These are phyloP conservation scores for Saraca asoca DNA, from an alignment of 331 rosid genomes.

Conservation along the genomic window DNA sequence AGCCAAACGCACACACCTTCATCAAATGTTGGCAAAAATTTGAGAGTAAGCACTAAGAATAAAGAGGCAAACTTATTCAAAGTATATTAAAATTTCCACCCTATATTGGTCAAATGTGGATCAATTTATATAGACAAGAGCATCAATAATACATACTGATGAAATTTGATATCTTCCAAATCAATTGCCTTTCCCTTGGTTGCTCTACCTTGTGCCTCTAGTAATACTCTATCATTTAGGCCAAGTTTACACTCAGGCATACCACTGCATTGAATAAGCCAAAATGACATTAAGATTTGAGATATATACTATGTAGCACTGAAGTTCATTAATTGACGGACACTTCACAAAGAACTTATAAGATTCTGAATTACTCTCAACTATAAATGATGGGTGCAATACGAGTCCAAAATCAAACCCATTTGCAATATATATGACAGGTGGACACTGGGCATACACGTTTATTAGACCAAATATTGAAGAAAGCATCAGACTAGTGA, in stretches of 20 bases:
- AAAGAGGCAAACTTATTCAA: constrained; percentile 23
- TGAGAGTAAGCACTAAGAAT: constrained; percentile 35
- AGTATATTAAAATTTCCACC: constrained; percentile 5
- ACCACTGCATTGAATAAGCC: constrained; percentile 67
- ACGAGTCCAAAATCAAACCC: neutral
- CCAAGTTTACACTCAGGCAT: constrained; percentile 99
- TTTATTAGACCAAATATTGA: constrained; percentile 24
- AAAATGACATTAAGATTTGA: constrained; percentile 9
- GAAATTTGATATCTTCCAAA: constrained; percentile 97
- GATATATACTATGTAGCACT: constrained; percentile 23
- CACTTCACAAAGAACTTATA: constrained; percentile 9
- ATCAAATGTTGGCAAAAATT: constrained; percentile 41
- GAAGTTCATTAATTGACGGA: constrained; percentile 14
- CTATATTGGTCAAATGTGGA: neutral
- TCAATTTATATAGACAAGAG: constrained; percentile 34
- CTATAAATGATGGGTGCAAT: constrained; percentile 18
- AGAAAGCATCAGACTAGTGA: constrained; percentile 1
- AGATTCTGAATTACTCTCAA: constrained; percentile 16
- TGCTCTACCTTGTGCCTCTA: constrained; percentile 96
- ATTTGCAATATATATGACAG: neutral
- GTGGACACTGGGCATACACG: neutral
- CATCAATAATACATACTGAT: constrained; percentile 72
- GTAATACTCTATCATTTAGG: constrained; percentile 81
- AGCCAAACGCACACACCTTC: constrained; percentile 97
- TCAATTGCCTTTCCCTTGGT: constrained; percentile 97